Conservation (phyloP, 768 basidiomycete genomes). For the Aureoboletus auriporus region DNA sequence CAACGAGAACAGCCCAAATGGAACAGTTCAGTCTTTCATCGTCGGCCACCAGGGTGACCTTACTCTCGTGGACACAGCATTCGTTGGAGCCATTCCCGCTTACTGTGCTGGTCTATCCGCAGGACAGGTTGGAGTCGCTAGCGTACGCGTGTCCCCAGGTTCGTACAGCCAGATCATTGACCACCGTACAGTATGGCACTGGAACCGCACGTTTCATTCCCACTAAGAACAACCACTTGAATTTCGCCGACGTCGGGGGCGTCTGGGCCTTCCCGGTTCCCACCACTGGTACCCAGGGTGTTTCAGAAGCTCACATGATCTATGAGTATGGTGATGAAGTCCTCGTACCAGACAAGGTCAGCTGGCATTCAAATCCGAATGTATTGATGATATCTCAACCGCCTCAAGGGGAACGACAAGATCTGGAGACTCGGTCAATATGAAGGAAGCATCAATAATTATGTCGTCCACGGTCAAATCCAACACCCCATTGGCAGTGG, state of each 20-base stretch:
- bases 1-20: constrained; percentile 44
- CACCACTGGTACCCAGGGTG: constrained; percentile 19
- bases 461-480: constrained; percentile 56
- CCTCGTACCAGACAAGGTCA: constrained; percentile 61
- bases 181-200: constrained; percentile 39
- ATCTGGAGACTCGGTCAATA: constrained; percentile 58
- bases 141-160: constrained; percentile 34
- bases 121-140: constrained; percentile 57
- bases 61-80: constrained; percentile 41
- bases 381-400: background rate
- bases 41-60: constrained; percentile 44
- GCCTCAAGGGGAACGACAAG: constrained; percentile 57
- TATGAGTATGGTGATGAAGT: constrained; percentile 53
- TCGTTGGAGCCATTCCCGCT: constrained; percentile 51
- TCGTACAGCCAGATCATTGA: background rate
- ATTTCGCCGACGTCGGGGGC: constrained; percentile 33
- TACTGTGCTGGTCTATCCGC: constrained; percentile 48
- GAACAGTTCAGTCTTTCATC: constrained; percentile 54
- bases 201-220: constrained; percentile 55
- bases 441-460: constrained; percentile 39
- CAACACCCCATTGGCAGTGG: constrained; percentile 60
- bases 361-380: constrained; percentile 11
- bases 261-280: constrained; percentile 53
- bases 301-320: constrained; percentile 67
- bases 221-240: constrained; percentile 35